Evolutionary conservation across 2,329 filamentous ascomycete genomes (phyloP), one percentile per base, ranked within the genome.

Genomic region (Aspergillus spinulosporus): DNA sequence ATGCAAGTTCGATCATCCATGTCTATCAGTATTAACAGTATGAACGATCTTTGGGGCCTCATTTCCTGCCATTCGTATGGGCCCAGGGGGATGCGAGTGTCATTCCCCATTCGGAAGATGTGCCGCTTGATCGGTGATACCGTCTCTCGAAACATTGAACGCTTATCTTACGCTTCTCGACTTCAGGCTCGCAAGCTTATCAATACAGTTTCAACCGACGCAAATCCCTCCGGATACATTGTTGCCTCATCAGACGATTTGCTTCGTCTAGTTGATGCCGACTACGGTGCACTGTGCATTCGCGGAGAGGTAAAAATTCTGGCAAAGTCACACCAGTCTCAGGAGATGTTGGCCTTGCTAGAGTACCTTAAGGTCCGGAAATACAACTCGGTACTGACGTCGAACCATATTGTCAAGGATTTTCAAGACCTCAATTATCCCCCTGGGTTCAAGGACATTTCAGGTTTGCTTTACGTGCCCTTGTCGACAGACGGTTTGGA

Each of bases 1-100:
- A 96, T 96, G 92, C 88, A 87, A 5, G 91, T 96, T 0, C 85
- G 91, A n/a, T 90, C 90, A 0, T 96, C 90, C 62, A 96, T 96
- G 91, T 96, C 91, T 0, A 92, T 96, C 59, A 95, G 91, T 1
- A 89, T 96, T 67, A 94, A 91, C 61, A 89, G 89, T 0, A 94
- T 95, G 64, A 81, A 84, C 63, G 88, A 95, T 64, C 76, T 96
- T 0, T 96, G 92, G 92, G 92, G 92, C 0, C 76, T 96, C 29
- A 91, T 96, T 40, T 86, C 90, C 1, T 96, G 91, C 59, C 92
- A 96, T 68, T 84, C 88, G 0, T 96, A 96, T 64, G 91, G 93
- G 62, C 85, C 89, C 0, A 60, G 82, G 43, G 91, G 91, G 3
- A 95, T 94, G 90, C 83, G 92, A n/a, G 90, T 96, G 0, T 90